Conservation (phyloP, 2,329 filamentous ascomycete genomes). For the Raffaelea albimanens region DNA sequence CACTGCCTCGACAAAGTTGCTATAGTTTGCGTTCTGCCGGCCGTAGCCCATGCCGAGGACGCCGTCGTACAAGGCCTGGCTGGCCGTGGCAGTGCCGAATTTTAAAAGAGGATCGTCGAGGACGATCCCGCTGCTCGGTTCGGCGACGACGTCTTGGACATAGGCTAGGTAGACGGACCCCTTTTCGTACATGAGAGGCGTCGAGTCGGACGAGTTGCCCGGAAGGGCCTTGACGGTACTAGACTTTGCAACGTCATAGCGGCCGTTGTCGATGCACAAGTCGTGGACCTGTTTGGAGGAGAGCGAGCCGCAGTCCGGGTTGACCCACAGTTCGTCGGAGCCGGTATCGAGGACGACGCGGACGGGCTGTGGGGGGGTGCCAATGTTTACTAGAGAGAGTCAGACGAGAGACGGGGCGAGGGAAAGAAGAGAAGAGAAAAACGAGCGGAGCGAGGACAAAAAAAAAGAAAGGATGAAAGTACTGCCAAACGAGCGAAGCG, state of each 20-base stretch:
- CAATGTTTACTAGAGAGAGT: conserved; percentile 28
- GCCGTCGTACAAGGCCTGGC: conserved; percentile 19
- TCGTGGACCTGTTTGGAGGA: conserved; percentile 15
- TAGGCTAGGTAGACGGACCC: conserved; percentile 19
- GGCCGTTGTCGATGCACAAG: conserved; percentile 30
- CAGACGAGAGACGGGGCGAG: too few species aligned
- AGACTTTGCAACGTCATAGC: conserved; percentile 22
- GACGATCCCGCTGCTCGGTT: conserved; percentile 18
- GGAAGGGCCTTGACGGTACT: conserved; percentile 13
- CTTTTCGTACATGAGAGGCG: conserved; percentile 22
- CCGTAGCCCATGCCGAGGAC: conserved; percentile 22
- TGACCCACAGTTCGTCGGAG: conserved; percentile 48
- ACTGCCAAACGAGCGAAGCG: too few species aligned
- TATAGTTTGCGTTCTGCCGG: conserved; percentile 18
- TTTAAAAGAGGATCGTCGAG: conserved; percentile 14
- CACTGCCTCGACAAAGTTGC: conserved; percentile 21
- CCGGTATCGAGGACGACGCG: conserved; percentile 42
- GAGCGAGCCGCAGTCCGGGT: conserved; percentile 39
- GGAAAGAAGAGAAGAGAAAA: neutral
- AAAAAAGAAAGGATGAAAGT: neutral
- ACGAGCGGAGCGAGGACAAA: neutral
- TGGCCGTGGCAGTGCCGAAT: conserved; percentile 21
- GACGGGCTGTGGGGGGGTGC: conserved; percentile 37
- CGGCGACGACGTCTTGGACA: conserved; percentile 18
- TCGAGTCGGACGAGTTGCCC: conserved; percentile 9